Evolutionary conservation across 371 early-diverging fungal species (phyloP), one percentile per base, ranked within the genome.

Genomic region (Funneliformis caledonium): DNA sequence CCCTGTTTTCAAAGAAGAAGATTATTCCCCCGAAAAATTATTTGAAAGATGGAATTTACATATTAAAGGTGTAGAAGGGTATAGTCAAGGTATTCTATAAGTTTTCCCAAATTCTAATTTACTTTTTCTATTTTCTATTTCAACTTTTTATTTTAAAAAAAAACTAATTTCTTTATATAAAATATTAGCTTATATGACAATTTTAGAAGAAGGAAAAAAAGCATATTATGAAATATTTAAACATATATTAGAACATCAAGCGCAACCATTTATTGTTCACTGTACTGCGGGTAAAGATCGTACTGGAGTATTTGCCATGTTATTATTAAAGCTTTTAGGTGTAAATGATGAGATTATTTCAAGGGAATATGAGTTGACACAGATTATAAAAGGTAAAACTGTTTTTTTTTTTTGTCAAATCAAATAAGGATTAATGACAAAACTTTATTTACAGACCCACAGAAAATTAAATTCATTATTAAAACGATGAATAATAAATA

Each of bases 231-330:
- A 87, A 11, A 88, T 91, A 64, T 87, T 91, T 80, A 74, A 86
- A 12, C 88, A 91, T 80, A 85, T 92, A 78, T 84, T 91, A 68
- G 85, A 89, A 59, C 82, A 91, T 33, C 85, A 83, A 50, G 83
- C 85, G 47, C 88, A 88, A 61, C 88, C 95, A 0, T 88, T 96
- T 10, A 86, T 95, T 80, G 91, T 96, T 48, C 96, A 96, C 82
- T 96, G 96, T 85, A 93, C 95, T 14, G 95, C 95, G 43, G 96
- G 96, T 68, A 96, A 96, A 85, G 97, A 96, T 81, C 89, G 97
- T 64, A 96, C 97, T 1, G 97, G 97, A 19, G 86, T 96, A 45
- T 89, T 93, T 61, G 88, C 89, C 33, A 93, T 94, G 85, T 82
- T 97, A 69, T 79, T 96, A 48, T 87, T 94, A 56, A 88, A 89